phyloP scores from a whole-genome alignment of 352 stramenopile species.

The Phytophthora melonis region DNA sequence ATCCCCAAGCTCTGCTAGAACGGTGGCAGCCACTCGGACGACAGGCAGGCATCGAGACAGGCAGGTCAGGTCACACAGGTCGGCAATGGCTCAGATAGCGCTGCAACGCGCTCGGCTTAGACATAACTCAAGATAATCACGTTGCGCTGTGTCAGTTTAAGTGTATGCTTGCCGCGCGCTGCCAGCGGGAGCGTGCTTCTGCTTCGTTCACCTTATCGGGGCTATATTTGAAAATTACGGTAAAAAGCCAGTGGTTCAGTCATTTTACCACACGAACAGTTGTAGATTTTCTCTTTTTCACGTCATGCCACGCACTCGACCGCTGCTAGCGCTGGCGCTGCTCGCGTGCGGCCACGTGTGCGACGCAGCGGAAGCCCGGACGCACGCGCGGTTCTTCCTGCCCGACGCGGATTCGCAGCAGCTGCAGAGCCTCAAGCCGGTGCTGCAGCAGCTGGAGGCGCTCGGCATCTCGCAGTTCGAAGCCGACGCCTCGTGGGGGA shows the following conservation, averaged over 20 bases:
- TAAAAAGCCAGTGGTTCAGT: neutral
- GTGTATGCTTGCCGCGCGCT: neutral
- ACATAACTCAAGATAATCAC: slow-evolving; percentile 41
- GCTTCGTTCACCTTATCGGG: too few species aligned
- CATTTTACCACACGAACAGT: slow-evolving; percentile 19
- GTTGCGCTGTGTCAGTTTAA: slow-evolving; percentile 20
- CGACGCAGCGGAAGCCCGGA: slow-evolving; percentile 10
- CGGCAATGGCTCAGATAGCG: neutral
- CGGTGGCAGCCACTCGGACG: neutral
- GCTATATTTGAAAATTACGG: neutral
- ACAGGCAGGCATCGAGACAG: neutral
- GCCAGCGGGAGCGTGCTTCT: too few species aligned
- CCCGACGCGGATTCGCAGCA: slow-evolving; percentile 43
- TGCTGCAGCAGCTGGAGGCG: slow-evolving; percentile 58
- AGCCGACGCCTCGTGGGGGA: slow-evolving; percentile 48
- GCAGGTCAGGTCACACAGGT: neutral
- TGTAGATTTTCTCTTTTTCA: slow-evolving; percentile 12
- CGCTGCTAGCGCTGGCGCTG: slow-evolving; percentile 33
- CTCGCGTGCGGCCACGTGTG: neutral
- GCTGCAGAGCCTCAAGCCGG: slow-evolving; percentile 45
- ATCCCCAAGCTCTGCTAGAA: slow-evolving; percentile 79
- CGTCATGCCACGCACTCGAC: slow-evolving; percentile 7
- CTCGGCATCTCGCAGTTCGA: slow-evolving; percentile 67
- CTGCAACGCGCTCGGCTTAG: neutral
- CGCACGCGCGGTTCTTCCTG: slow-evolving; percentile 59